Percentiles rank a stretch among this genome's conserved stretches.
These are phyloP conservation scores for Aspergillus costaricaensis DNA, from an alignment of 2,329 filamentous ascomycete genomes.

Conservation along the genomic window DNA sequence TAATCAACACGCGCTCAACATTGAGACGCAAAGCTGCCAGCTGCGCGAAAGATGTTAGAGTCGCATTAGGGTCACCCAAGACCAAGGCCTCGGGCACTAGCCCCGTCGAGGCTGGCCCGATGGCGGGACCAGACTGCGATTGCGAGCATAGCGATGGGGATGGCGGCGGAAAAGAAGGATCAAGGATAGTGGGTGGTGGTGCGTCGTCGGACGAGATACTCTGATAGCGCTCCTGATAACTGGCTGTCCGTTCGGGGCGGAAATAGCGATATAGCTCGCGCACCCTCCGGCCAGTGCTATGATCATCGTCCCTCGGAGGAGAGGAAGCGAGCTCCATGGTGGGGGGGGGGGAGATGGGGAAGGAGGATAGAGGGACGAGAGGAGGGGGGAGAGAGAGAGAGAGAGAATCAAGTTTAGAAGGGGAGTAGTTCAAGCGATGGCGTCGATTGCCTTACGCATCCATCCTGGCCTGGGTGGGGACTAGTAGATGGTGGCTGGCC, in stretches of 20 bases:
- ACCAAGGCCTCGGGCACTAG: constrained; percentile 28
- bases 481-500: neutral
- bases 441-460: constrained; percentile 4
- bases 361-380: neutral
- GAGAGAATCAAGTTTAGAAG: neutral
- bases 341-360: neutral
- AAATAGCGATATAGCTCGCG: constrained; percentile 46
- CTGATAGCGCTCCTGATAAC: constrained; percentile 1
- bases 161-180: constrained; percentile 17
- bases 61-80: constrained; percentile 36
- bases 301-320: constrained; percentile 18
- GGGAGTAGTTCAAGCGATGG: neutral
- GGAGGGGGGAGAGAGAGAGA: neutral
- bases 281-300: constrained; percentile 34
- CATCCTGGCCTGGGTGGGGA: constrained; percentile 1
- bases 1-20: constrained; percentile 43
- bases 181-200: constrained; percentile 10
- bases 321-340: constrained; percentile 3
- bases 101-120: constrained; percentile 18
- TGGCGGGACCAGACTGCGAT: constrained; percentile 13
- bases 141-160: constrained; percentile 17
- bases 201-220: constrained; percentile 10
- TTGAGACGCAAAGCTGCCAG: constrained; percentile 38
- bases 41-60: constrained; percentile 40
- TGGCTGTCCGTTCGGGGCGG: constrained; percentile 28